Base-by-base conservation (phyloP, 495 filamentous ascomycete species). In the Cairneyella variabilis region DNA sequence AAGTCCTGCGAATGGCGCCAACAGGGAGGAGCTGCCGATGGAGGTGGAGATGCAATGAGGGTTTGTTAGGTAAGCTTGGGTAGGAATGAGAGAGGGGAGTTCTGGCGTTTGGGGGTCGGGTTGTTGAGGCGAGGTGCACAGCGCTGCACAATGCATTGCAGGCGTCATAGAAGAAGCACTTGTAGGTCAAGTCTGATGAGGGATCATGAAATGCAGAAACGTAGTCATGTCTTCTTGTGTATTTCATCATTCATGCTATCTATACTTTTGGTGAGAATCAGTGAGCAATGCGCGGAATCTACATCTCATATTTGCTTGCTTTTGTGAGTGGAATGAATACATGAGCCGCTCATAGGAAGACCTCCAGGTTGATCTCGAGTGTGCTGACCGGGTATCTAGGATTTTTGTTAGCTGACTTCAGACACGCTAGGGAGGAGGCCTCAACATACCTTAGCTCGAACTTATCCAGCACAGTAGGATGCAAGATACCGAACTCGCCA, bases 361-460 rank as follows among this genome's bases (percentile, higher is more conserved):
- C 83, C 71, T 97, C 95, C 17, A 99, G 82, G 64, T 97, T 93
- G 54, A 99, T 74, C 76, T 97, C 95, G 62, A 99, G 69, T n/a
- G 88, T 88, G 71, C 90, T 96, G 67, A 93, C 88, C 37, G 93
- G 93, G 73, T 91, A 89, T 73, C 83, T 84, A 59, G n/a, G 44
- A 30, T 7, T n/a, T n/a, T 3, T 16, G 25, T 71, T 57, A 71
- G 61, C 28, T 58, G 39, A 47, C 2, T 45, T 43, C 46, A 9
- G 22, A 38, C 9, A 61, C 16, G n/a, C n/a, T n/a, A n/a, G n/a
- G n/a, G n/a, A n/a, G n/a, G n/a, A 10, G 11, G 18, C 10, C 20
- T 3, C 9, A 34, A 67, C 74, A 57, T 71, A 90, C 80, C 80
- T 89, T 56, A 99, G 75, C 57, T 97, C 93, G 66, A 91, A 99